Percentiles rank a stretch among this genome's conserved stretches.
phyloP scores from a whole-genome alignment of 495 filamentous ascomycete species.

The Durotheca rogersii region DNA sequence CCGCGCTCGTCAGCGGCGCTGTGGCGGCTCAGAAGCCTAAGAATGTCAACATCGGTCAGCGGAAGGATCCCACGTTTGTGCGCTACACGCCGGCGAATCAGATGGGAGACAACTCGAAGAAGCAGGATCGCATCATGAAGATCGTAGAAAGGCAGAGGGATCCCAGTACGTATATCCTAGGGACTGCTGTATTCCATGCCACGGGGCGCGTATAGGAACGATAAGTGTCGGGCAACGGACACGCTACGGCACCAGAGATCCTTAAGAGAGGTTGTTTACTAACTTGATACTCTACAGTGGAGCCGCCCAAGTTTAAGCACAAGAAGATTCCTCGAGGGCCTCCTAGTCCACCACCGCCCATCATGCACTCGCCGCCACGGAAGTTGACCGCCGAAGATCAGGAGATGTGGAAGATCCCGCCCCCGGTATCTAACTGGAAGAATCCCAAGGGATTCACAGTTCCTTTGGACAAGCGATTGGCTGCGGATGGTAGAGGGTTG shows the following conservation, averaged over 20 bases:
- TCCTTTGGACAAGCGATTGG: constrained; percentile 91
- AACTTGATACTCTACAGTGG: constrained; percentile 52
- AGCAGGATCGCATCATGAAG: constrained; percentile 97
- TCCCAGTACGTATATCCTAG: constrained; percentile 53
- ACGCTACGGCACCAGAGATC: too few species aligned
- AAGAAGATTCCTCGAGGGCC: constrained; percentile 97
- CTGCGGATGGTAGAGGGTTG: constrained; percentile 89
- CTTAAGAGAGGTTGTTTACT: constrained; percentile 5
- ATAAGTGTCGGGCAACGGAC: too few species aligned
- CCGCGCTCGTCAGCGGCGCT: constrained; percentile 77
- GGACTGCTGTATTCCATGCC: too few species aligned
- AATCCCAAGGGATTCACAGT: constrained; percentile 99
- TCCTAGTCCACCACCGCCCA: constrained; percentile 85
- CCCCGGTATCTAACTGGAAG: constrained; percentile 97
- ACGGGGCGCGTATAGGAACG: too few species aligned
- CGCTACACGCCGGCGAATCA: constrained; percentile 94
- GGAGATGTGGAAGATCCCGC: constrained; percentile 94
- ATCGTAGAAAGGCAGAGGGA: constrained; percentile 93
- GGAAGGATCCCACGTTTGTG: constrained; percentile 88
- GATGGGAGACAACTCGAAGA: constrained; percentile 86
- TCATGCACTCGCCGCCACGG: constrained; percentile 92
- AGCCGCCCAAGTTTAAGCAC: constrained; percentile 96
- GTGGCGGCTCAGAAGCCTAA: constrained; percentile 94
- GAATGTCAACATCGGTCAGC: constrained; percentile 74
- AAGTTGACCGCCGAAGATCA: constrained; percentile 97